Evolutionary conservation across 192 early-diverging fungal species (phyloP), one percentile per base, ranked within the genome.

Genomic region (Lunasporangiospora selenospora): DNA sequence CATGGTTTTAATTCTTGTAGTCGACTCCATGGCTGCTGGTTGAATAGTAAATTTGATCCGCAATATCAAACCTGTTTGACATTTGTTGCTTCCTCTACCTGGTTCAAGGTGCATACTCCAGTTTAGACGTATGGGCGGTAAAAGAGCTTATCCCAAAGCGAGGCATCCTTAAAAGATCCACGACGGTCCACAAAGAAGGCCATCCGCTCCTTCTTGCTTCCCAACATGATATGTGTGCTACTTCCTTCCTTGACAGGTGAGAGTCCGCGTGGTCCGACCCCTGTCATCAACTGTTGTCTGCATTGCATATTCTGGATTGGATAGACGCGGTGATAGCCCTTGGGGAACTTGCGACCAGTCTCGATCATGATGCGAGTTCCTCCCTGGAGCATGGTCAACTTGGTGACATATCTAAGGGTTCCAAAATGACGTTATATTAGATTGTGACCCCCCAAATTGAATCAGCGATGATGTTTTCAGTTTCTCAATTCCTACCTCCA

Each of bases 301-400:
- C 59, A 62, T 33, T 73, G 69, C 69, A 73, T 73, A 24, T 73
- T 61, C 55, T 73, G 69, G 38, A 73, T 73, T 1, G 60, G 61
- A 36, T 73, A 73, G 16, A 34, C 29, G 29, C 69, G 60, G 18
- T 73, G 61, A 19, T 73, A 73, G 5, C 69, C 69, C 18, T 15
- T 16, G 10, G 69, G 69, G 30, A 73, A 63, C 43, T 73, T 73
- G 37, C 69, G 59, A 7, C 69, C 69, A 11, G 69, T 73, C 26
- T 73, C 69, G 24, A 73, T 73, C 69, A 42, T 42, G 49, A 73
- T 26, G 42, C 63, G 69, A 0, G 69, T 73, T 10, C 69, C 69
- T 10, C 69, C 69, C 16, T 49, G 55, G 19, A 73, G 31, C 6
- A 73, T 30, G 11, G 69, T 73, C 47, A 73, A 26, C 46, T 53